phyloP scores from a whole-genome alignment of 2,329 filamentous ascomycete species.

The Rutstroemia sp. region DNA sequence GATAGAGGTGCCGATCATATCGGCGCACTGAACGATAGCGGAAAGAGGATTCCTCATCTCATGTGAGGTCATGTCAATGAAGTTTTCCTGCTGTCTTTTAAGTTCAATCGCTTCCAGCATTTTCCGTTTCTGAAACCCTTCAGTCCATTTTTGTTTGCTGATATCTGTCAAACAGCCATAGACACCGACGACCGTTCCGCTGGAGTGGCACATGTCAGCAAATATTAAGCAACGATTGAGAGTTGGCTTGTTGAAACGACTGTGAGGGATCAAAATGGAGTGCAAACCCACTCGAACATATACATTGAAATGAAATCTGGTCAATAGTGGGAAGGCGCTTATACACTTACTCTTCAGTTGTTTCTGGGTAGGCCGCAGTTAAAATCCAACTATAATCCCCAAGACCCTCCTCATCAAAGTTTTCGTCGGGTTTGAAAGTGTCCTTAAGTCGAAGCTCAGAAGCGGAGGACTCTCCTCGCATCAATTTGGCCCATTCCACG shows the following conservation, averaged over 20 bases:
- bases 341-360: constrained; percentile 35
- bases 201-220: not conserved
- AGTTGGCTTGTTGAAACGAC: too few species aligned
- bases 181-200: constrained; percentile 60
- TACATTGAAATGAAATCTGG: not conserved
- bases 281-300: not conserved
- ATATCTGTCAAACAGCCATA: constrained; percentile 83
- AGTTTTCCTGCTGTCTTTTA: constrained; percentile 68
- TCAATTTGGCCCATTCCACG: constrained; percentile 17
- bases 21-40: constrained; percentile 63
- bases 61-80: constrained; percentile 68
- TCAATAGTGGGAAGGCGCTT: constrained; percentile 21
- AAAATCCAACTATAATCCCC: constrained; percentile 67
- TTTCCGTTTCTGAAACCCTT: constrained; percentile 35
- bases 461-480: constrained; percentile 14
- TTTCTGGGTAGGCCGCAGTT: constrained; percentile 70
- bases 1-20: constrained; percentile 50
- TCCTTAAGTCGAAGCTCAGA: constrained; percentile 20
- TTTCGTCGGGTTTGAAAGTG: constrained; percentile 42
- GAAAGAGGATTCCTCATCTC: constrained; percentile 69
- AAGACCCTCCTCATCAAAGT: constrained; percentile 47
- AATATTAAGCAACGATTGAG: too few species aligned
- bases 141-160: constrained; percentile 73
- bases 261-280: too few species aligned
- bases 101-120: constrained; percentile 45